Percentiles rank a stretch among this genome's conserved stretches.
Evolutionary conservation across 225 moss, liverwort and hornwort species (phyloP).

Genomic region (Marchantia polymorpha): DNA sequence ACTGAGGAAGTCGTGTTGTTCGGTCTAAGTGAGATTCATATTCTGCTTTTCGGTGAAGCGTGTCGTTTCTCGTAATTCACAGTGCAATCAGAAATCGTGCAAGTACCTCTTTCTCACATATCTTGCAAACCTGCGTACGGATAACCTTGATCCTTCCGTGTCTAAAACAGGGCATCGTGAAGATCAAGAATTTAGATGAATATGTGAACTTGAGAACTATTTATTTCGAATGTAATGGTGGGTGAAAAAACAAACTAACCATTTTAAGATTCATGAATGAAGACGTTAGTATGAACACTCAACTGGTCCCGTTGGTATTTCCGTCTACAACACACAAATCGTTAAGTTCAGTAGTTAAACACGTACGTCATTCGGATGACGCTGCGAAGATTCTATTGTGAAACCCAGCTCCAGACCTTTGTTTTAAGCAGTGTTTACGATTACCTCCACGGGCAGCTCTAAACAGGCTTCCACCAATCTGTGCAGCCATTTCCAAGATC

Average conservation of each 20-base stretch:
- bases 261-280: too few relatives aligned
- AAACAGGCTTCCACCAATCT: too few relatives aligned
- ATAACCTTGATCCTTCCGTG: background rate
- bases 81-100: too few relatives aligned
- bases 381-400: background rate
- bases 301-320: too few relatives aligned
- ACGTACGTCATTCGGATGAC: background rate
- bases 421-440: background rate
- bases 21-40: too few relatives aligned
- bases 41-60: too few relatives aligned
- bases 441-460: too few relatives aligned
- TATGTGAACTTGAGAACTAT: conserved; percentile 67
- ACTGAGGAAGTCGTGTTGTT: too few relatives aligned
- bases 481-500: conserved; percentile 74
- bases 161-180: conserved; percentile 64
- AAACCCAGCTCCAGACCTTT: background rate
- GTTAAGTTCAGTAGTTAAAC: too few relatives aligned
- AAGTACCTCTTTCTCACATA: background rate
- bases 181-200: conserved; percentile 71
- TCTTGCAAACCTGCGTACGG: background rate
- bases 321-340: too few relatives aligned
- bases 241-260: background rate
- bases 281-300: too few relatives aligned
- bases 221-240: conserved; percentile 86
- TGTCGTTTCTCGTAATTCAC: too few relatives aligned